Evolutionary conservation across 2,329 filamentous ascomycete species (phyloP).

Genomic region (Colletotrichum sp.): DNA sequence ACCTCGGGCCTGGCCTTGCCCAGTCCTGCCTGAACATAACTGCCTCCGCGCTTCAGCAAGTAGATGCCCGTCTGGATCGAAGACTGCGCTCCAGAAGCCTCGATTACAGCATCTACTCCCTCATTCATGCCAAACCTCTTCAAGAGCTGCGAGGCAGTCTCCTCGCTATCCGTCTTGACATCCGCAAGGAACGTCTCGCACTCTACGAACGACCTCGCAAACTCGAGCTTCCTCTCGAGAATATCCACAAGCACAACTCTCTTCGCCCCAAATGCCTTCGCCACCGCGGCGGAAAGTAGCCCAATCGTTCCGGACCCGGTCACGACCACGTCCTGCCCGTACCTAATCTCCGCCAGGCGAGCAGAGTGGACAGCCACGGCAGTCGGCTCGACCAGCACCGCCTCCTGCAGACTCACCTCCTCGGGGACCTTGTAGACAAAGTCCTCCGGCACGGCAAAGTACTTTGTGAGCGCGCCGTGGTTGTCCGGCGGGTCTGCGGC

Average conservation of each 20-base stretch:
- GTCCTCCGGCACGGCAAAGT: constrained; percentile 77
- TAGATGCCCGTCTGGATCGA: neutral
- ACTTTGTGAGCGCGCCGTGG: constrained; percentile 78
- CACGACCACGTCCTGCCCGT: neutral
- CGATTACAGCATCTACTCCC: neutral
- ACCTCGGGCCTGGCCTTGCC: neutral
- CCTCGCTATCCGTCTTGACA: neutral
- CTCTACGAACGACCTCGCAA: neutral
- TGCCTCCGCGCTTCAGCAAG: neutral
- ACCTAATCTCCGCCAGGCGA: neutral
- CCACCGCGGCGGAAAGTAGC: neutral
- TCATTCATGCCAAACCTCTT: neutral
- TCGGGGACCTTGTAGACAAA: constrained; percentile 84
- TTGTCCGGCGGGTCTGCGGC: constrained; percentile 82
- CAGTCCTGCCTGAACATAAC: neutral
- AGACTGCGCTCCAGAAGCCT: neutral
- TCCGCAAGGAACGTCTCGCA: neutral
- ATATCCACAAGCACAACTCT: constrained; percentile 7
- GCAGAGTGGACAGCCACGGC: constrained; percentile 4
- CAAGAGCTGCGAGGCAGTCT: neutral
- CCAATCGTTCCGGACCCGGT: constrained; percentile 8
- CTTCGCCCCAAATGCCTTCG: constrained; percentile 5
- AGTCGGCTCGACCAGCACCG: constrained; percentile 8
- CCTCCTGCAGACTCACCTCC: constrained; percentile 46
- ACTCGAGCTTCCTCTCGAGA: neutral